These are phyloP conservation scores for Stagonosporopsis vannaccii DNA, from an alignment of 2,329 filamentous ascomycete genomes.

Conservation along the genomic window DNA sequence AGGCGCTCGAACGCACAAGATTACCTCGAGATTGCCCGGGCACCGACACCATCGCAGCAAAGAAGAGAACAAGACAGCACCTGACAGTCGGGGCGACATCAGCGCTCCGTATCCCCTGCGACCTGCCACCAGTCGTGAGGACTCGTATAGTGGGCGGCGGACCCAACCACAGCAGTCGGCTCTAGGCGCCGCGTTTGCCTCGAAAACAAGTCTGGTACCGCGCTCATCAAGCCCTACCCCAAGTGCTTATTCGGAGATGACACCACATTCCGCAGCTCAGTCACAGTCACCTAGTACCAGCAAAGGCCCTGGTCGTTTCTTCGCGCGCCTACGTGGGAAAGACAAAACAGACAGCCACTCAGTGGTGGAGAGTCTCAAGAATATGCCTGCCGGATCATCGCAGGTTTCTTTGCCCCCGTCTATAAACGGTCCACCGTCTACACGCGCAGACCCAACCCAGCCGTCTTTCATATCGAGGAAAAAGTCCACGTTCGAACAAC, in stretches of 20 bases:
- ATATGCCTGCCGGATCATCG: slow-evolving; percentile 47
- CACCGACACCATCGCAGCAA: slow-evolving; percentile 70
- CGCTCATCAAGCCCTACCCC: slow-evolving; percentile 84
- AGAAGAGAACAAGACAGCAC: slow-evolving; percentile 58
- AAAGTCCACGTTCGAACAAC: slow-evolving; percentile 29
- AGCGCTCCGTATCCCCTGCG: slow-evolving; percentile 64
- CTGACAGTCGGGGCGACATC: slow-evolving; percentile 43
- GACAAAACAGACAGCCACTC: slow-evolving; percentile 56
- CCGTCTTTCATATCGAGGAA: slow-evolving; percentile 35
- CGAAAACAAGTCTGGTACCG: slow-evolving; percentile 58
- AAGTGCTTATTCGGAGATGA: slow-evolving; percentile 70
- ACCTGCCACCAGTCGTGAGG: slow-evolving; percentile 78
- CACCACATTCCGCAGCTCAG: slow-evolving; percentile 53
- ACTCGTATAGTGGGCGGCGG: slow-evolving; percentile 61
- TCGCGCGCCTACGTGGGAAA: slow-evolving; percentile 61
- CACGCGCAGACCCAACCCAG: slow-evolving; percentile 40
- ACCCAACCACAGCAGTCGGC: slow-evolving; percentile 56
- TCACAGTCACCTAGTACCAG: slow-evolving; percentile 66
- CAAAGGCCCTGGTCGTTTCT: slow-evolving; percentile 57
- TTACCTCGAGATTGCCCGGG: slow-evolving; percentile 65
- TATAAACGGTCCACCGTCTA: slow-evolving; percentile 36
- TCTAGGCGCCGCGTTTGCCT: slow-evolving; percentile 59
- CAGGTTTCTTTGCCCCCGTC: slow-evolving; percentile 50
- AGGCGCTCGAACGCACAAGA: slow-evolving; percentile 65
- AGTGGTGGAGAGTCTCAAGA: slow-evolving; percentile 48